These are phyloP conservation scores for Poa annua DNA, from an alignment of 176 grass and related monocot species.

Conservation along the genomic window DNA sequence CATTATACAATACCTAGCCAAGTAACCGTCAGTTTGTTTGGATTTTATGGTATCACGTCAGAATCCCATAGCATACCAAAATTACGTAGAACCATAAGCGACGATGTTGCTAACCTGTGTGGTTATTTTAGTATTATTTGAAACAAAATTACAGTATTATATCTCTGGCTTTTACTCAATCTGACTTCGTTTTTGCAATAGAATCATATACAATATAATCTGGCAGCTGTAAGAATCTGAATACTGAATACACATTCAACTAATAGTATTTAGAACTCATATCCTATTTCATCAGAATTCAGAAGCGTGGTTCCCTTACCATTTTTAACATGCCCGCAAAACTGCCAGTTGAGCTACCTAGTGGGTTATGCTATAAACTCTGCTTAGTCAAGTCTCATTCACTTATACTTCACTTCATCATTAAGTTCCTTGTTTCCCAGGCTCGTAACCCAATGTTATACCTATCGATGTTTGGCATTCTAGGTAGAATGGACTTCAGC, in stretches of 20 bases:
- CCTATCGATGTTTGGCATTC: conserved; percentile 58
- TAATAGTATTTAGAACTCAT: not conserved
- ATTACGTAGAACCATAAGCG: no score
- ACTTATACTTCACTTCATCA: not conserved
- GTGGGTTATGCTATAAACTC: not conserved
- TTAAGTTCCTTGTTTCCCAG: conserved; percentile 41
- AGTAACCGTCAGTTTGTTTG: not conserved
- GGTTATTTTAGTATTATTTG: not conserved
- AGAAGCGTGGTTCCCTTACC: not conserved
- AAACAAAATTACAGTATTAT: not conserved
- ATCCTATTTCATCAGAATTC: not conserved
- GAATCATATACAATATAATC: not conserved
- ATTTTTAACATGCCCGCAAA: not conserved
- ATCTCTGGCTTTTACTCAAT: not conserved
- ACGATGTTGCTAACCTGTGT: not conserved
- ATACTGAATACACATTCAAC: not conserved
- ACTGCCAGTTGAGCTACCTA: not conserved
- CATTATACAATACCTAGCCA: no score
- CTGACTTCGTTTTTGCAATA: not conserved
- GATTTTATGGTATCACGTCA: not conserved
- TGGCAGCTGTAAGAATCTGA: not conserved
- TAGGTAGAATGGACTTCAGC: conserved; percentile 56
- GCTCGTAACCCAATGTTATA: conserved; percentile 61
- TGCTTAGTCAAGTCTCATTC: not conserved
- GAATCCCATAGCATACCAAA: not conserved